Evolutionary conservation across 345 rosid species (phyloP).

Genomic region (Eucalyptus tenuipes): DNA sequence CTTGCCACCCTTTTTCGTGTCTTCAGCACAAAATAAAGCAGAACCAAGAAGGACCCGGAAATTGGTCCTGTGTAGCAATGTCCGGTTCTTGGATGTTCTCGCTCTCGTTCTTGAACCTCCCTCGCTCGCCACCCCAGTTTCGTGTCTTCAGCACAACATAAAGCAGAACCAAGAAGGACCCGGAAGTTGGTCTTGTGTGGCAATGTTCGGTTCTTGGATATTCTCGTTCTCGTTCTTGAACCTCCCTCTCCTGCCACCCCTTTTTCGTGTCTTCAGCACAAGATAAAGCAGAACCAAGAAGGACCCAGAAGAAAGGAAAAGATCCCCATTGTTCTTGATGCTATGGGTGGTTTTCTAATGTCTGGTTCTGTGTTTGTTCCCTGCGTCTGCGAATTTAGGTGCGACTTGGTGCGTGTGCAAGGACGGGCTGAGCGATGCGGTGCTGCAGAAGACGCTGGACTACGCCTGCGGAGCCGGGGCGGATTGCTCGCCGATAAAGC

Average conservation of each 20-base stretch:
- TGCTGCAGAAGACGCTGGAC: conserved; percentile 72
- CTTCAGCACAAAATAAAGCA: background rate
- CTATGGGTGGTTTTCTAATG: background rate
- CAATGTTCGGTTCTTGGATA: background rate
- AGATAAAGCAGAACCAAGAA: background rate
- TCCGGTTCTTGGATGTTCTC: background rate
- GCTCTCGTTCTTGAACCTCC: background rate
- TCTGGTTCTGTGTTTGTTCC: background rate
- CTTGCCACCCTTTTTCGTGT: background rate
- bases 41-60: background rate
- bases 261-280: background rate
- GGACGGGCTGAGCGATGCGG: conserved; percentile 31
- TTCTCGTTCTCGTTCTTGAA: background rate
- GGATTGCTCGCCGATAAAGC: conserved; percentile 60
- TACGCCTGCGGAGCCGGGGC: conserved; percentile 97
- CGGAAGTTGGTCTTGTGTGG: background rate
- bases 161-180: background rate
- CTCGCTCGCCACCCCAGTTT: background rate
- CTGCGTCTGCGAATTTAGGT: conserved; percentile 6
- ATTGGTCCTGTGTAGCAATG: background rate
- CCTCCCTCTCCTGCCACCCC: background rate
- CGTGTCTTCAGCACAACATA: background rate
- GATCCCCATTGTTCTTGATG: background rate
- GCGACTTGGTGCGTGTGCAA: conserved; percentile 89
- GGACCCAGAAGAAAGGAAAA: background rate